These are phyloP conservation scores for Cerioporus squamosus DNA, from an alignment of 1,284 basidiomycete species.

Conservation along the genomic window DNA sequence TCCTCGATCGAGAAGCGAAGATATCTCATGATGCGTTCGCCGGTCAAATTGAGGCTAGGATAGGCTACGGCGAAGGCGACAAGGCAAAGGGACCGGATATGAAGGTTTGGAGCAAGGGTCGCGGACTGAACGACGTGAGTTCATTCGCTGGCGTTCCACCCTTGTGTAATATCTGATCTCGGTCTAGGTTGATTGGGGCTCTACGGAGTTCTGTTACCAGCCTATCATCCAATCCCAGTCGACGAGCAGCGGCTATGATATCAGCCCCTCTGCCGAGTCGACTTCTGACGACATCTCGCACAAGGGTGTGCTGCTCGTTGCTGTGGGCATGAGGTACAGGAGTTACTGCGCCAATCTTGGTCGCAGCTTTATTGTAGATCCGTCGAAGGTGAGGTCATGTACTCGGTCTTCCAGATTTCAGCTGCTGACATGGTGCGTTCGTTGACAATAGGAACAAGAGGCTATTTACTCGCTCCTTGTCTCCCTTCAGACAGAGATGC, in stretches of 20 bases:
- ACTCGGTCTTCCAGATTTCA: too few species aligned
- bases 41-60: conserved; percentile 81
- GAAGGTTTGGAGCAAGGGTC: conserved; percentile 87
- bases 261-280: conserved; percentile 87
- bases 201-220: conserved; percentile 92
- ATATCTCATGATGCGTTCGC: conserved; percentile 89
- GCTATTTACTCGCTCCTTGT: conserved; percentile 82
- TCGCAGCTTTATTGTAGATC: conserved; percentile 94
- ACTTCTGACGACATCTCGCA: conserved; percentile 85
- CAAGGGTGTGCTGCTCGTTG: conserved; percentile 89
- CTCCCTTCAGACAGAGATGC: conserved; percentile 78
- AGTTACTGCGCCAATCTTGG: conserved; percentile 93
- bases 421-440: too few species aligned
- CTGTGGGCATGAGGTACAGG: conserved; percentile 91
- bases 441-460: conserved; percentile 77
- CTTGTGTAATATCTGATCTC: neutral
- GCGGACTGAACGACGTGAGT: conserved; percentile 73
- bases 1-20: conserved; percentile 90
- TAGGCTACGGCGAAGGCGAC: conserved; percentile 83
- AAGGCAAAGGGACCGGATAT: conserved; percentile 82
- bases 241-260: conserved; percentile 81
- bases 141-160: neutral
- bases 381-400: conserved; percentile 68
- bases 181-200: conserved; percentile 80
- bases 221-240: conserved; percentile 96